These are phyloP conservation scores for Naganishia sp. DNA, from an alignment of 1,284 basidiomycete species.

Conservation along the genomic window DNA sequence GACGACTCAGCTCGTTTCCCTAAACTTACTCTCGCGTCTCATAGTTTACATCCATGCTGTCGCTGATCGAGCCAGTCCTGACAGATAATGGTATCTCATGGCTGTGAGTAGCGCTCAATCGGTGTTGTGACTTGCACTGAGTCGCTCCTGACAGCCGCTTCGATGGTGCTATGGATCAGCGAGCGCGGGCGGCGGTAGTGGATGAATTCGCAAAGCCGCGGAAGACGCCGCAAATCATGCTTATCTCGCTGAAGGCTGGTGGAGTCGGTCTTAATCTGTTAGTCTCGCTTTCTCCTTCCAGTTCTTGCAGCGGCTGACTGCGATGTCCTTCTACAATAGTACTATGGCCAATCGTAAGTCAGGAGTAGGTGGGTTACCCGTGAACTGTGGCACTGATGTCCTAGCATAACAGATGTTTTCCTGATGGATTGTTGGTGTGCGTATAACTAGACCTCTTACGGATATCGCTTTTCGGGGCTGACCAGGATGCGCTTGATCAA, in stretches of 20 bases:
- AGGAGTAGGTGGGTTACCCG: too few species aligned
- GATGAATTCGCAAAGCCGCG: conserved; percentile 69
- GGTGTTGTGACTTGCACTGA: background rate
- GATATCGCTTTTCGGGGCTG: background rate
- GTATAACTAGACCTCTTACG: conserved; percentile 34
- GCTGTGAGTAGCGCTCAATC: conserved; percentile 52
- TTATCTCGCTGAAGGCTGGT: conserved; percentile 89
- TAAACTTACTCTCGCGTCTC: background rate
- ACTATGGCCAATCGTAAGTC: conserved; percentile 49
- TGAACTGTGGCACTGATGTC: conserved; percentile 17
- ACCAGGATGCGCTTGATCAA: background rate
- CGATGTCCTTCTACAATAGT: background rate
- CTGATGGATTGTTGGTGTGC: conserved; percentile 97
- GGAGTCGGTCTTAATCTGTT: conserved; percentile 84
- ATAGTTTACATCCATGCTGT: conserved; percentile 35
- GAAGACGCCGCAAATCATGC: conserved; percentile 71
- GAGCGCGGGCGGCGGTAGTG: conserved; percentile 74
- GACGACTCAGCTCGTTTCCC: background rate
- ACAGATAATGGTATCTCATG: conserved; percentile 72
- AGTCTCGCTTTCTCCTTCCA: conserved; percentile 36
- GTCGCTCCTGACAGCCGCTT: conserved; percentile 60
- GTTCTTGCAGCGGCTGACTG: background rate
- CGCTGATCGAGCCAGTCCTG: conserved; percentile 72
- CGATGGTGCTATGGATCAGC: conserved; percentile 89
- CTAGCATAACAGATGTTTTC: conserved; percentile 68